Evolutionary conservation across 106 monocot genomes (phyloP), one percentile per base, ranked within the genome.

Genomic region (Ottelia alismoides): DNA sequence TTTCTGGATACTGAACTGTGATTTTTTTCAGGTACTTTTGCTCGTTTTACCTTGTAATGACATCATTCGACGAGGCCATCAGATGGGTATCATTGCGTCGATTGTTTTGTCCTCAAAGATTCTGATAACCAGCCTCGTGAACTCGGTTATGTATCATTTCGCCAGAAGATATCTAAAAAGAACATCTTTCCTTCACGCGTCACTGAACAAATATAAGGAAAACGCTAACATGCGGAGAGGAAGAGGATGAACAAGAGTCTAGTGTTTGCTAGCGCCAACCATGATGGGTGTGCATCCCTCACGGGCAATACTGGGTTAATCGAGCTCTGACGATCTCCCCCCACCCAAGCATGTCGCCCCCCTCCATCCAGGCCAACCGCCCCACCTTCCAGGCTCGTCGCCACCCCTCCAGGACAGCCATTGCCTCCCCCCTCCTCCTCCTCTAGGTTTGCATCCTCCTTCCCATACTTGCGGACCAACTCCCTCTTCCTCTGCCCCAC

Each of bases 181-280:
- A n/a, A 65, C 78, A 54, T 16, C 30, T 24, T 28, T 58, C 3
- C 26, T 82, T 0, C 53, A 31, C 25, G 75, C 73, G 0, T 75
- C 64, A 1, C 64, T 98, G 22, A 80, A 85, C 23, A 79, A 66
- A 52, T 82, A 77, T 55, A 85, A 82, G 59, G 85, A 90, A 63
- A 72, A 82, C 3, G 74, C 77, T 50, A 77, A 63, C 96, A 98
- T 65, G 85, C 82, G 22, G 85, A 98, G 67, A 70, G 90, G 55
- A 90, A 98, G 49, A 90, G 85, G 53, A 90, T 85, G 89, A 98
- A 85, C 40, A 98, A 98, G 72, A 90, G 82, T 30, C 51, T 85
- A 26, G 90, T 82, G 23, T 82, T 98, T 35, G 89, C 85, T 14
- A 76, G 58, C 24, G 89, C 85, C 16, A 83, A 82, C 30, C 96